A percentile compares a stretch with the other conserved stretches of the same genome.
Conservation (phyloP, 2,329 filamentous ascomycete species). For the Alternaria sp. region DNA sequence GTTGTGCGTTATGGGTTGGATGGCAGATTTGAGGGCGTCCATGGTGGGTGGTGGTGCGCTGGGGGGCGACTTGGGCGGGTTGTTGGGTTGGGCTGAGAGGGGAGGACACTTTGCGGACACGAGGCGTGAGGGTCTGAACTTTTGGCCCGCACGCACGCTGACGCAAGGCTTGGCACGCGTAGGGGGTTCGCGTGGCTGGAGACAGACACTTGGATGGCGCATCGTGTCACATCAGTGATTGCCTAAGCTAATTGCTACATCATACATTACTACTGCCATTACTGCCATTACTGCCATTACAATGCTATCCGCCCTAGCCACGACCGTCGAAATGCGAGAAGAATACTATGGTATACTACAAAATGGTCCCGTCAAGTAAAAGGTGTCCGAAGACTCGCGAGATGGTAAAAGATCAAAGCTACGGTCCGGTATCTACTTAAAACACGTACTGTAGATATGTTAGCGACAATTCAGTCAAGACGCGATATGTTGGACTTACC, state of each 20-base stretch:
- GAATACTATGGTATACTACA: constrained; percentile 12
- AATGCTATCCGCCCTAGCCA: constrained; percentile 6
- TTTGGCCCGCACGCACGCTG: constrained; percentile 8
- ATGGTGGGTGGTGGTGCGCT: constrained; percentile 37
- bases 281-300: constrained; percentile 19
- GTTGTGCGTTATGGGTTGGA: constrained; percentile 55
- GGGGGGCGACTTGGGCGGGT: neutral
- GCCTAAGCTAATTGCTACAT: neutral
- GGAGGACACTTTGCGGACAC: constrained; percentile 13
- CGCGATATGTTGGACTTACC: constrained; percentile 34
- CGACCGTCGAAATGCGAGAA: neutral
- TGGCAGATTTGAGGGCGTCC: constrained; percentile 53
- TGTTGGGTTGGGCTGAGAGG: constrained; percentile 1
- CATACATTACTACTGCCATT: constrained; percentile 30
- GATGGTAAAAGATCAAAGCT: neutral
- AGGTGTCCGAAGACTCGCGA: neutral
- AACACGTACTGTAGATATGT: constrained; percentile 4
- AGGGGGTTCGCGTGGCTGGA: neutral
- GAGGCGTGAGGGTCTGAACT: neutral
- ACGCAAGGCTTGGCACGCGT: constrained; percentile 19
- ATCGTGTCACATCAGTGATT: neutral
- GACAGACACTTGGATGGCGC: neutral
- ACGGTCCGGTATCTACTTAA: neutral
- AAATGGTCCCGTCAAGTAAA: neutral
- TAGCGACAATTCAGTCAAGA: neutral